Base-by-base conservation (phyloP, 306 rosid species). In the Corylus americana region DNA sequence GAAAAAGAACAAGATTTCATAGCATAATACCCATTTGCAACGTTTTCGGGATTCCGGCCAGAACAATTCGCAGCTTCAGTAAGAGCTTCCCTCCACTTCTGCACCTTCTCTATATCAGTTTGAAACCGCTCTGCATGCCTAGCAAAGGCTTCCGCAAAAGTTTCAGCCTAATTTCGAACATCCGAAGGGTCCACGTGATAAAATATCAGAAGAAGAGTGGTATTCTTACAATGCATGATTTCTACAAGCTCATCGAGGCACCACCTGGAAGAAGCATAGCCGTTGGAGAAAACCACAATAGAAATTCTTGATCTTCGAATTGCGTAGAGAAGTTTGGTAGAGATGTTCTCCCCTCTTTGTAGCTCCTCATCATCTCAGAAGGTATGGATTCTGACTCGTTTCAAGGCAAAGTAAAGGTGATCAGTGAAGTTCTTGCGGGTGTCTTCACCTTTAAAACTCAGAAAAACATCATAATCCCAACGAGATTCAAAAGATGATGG, bases 31-130 rank as follows among this genome's bases (percentile, higher is more conserved):
- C 79, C 79, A 8, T 75, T 14, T 1, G 70, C 55, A 22, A 27
- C 9, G 10, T 14, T 45, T 14, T 13, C 10, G 27, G 47, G 53
- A 45, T 48, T 59, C 80, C 64, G 49, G 14, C 80, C 80, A 50
- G 80, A 66, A 22, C 66, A 35, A 49, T 64, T 77, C 0, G 64
- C 80, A 29, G 80, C 80, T 66, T 66, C 74, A 49, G 73, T 50
- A 5, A 77, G 74, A 49, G 73, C 74, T 55, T 18, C 13, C 18
- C 80, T 66, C 80, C 80, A 77, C 2, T 51, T 64, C n/a, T 12
- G 29, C 37, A 77, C 80, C 66, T 1, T 35, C 5, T 62, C 73
- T 12, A 45, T 50, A 11, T 64, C 63, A 2, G 1, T 4, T 17
- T n/a, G 29, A 8, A 48, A 11, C 57, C 58, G n/a, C 74, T 64